phyloP scores from a whole-genome alignment of 495 filamentous ascomycete species.

The Penicillium silybi region DNA sequence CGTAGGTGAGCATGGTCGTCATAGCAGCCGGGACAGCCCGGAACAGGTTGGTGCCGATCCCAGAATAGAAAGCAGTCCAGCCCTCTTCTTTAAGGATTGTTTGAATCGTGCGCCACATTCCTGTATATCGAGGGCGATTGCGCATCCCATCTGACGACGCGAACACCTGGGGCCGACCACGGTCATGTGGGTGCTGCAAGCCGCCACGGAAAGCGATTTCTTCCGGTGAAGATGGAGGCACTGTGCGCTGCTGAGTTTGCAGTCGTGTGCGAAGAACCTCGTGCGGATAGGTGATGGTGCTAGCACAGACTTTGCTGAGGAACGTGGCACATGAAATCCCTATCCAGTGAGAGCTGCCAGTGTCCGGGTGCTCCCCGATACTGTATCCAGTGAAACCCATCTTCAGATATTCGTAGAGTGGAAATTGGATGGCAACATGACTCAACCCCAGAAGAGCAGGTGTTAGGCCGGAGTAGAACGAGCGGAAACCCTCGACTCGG shows the following conservation, averaged over 20 bases:
- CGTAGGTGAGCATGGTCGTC: conserved; percentile 96
- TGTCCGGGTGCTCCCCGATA: conserved; percentile 66
- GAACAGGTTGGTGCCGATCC: conserved; percentile 97
- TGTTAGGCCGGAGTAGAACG: conserved; percentile 93
- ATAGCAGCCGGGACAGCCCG: conserved; percentile 91
- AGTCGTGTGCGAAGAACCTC: conserved; percentile 89
- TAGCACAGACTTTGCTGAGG: conserved; percentile 90
- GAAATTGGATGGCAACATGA: conserved; percentile 97
- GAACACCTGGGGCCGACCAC: conserved; percentile 41
- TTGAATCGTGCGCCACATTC: conserved; percentile 75
- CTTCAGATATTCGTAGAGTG: conserved; percentile 91
- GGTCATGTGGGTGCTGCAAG: conserved; percentile 41
- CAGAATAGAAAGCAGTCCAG: conserved; percentile 94
- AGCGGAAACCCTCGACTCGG: conserved; percentile 72
- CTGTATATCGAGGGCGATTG: conserved; percentile 68
- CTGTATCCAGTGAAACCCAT: conserved; percentile 81
- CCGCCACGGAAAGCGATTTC: conserved; percentile 64
- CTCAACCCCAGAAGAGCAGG: conserved; percentile 89
- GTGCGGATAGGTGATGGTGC: conserved; percentile 93
- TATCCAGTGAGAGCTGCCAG: conserved; percentile 58
- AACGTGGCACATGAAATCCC: conserved; percentile 88
- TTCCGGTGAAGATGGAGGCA: conserved; percentile 41
- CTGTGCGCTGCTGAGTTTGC: conserved; percentile 74
- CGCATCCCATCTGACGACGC: conserved; percentile 55
- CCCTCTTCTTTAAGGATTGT: conserved; percentile 89